Evolutionary conservation across 208 protist species (phyloP).

Genomic region (Polymyxa betae): DNA sequence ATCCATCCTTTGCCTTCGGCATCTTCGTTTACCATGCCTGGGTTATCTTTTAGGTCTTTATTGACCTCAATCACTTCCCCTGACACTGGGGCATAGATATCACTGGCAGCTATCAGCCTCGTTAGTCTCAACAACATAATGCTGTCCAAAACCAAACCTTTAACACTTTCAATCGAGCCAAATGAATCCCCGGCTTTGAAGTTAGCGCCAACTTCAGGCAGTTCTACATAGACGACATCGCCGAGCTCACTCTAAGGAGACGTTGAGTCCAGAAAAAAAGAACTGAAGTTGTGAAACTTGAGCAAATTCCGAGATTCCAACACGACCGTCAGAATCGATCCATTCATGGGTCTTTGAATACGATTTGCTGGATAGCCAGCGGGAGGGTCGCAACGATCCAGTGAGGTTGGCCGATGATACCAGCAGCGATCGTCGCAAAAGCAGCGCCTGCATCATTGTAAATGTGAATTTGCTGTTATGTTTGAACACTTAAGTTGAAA

Average conservation of each 20-base stretch:
- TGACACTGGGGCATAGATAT: constrained; percentile 13
- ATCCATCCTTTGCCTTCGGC: constrained; percentile 35
- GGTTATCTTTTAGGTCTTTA: neutral
- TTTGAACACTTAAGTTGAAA: too few relatives aligned
- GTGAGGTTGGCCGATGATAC: too few relatives aligned
- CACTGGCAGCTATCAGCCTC: neutral
- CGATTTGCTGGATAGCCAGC: too few relatives aligned
- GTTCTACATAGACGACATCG: constrained; percentile 41
- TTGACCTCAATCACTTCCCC: constrained; percentile 32
- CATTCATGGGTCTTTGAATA: constrained; percentile 33
- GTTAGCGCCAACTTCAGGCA: neutral
- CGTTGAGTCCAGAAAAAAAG: neutral
- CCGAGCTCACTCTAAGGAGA: neutral
- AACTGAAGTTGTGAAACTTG: neutral
- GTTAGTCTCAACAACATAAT: neutral
- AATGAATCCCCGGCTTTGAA: constrained; percentile 11
- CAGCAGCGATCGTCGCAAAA: too few relatives aligned
- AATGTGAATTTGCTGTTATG: too few relatives aligned
- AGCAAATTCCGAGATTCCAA: constrained; percentile 37
- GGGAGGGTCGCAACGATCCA: too few relatives aligned
- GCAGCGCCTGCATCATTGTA: too few relatives aligned
- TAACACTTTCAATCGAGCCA: constrained; percentile 41
- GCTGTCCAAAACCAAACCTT: neutral
- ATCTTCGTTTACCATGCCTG: constrained; percentile 37
- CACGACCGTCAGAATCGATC: constrained; percentile 7